These are phyloP conservation scores for Lipomyces starkeyi DNA, from an alignment of 805 yeast genomes.

Conservation along the genomic window DNA sequence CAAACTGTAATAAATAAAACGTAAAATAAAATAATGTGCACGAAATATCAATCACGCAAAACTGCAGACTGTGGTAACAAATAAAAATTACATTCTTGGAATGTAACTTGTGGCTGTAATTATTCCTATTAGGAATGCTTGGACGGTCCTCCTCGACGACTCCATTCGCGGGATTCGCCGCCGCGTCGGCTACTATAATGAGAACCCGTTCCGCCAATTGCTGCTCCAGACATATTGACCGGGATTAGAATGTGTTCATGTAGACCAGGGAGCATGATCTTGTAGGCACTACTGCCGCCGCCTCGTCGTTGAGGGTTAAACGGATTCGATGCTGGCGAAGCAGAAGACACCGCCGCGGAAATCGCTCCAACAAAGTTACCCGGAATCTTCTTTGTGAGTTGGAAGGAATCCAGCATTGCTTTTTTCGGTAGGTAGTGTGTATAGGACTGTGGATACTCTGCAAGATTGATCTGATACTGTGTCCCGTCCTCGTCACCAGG, in stretches of 20 bases:
- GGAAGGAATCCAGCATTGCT: conserved; percentile 13
- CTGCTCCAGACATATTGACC: conserved; percentile 11
- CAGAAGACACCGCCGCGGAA: conserved; percentile 35
- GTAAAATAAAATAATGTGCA: too few species aligned
- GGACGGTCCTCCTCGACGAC: background rate
- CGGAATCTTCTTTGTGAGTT: conserved; percentile 21
- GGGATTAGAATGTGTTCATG: conserved; percentile 30
- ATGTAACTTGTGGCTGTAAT: too few species aligned
- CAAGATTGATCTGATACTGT: background rate
- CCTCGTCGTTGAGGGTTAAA: conserved; percentile 32
- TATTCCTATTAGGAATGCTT: too few species aligned
- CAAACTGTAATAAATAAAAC: too few species aligned
- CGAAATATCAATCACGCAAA: too few species aligned
- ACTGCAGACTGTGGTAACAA: too few species aligned
- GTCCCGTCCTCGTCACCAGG: background rate
- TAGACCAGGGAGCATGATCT: conserved; percentile 34
- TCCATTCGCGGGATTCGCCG: background rate
- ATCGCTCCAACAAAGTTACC: conserved; percentile 28
- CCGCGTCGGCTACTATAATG: background rate
- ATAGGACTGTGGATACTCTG: background rate
- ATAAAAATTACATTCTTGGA: too few species aligned
- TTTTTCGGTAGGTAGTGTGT: conserved; percentile 4
- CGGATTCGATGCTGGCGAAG: conserved; percentile 37
- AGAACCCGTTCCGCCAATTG: background rate
- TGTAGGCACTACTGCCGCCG: conserved; percentile 35